Percentiles rank a stretch among this genome's conserved stretches.
Evolutionary conservation across 169 alveolate species (phyloP).

Genomic region (Plasmodium coatneyi): DNA sequence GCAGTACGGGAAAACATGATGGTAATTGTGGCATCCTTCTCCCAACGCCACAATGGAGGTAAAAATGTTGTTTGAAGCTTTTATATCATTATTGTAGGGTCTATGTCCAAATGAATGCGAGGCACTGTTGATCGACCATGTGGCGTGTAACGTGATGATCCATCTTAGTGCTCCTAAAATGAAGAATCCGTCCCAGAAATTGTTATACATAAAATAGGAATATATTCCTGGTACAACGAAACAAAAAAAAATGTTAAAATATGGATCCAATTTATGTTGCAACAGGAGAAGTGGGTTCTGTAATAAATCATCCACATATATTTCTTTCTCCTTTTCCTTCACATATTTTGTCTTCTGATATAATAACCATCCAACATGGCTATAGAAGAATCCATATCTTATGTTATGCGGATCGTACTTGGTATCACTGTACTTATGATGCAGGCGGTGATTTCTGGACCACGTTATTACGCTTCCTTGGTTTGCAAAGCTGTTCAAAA

Average conservation of each 20-base stretch:
- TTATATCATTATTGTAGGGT: slow-evolving; percentile 74
- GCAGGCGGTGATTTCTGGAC: slow-evolving; percentile 88
- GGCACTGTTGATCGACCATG: slow-evolving; percentile 89
- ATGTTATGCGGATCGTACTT: slow-evolving; percentile 89
- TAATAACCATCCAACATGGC: slow-evolving; percentile 91
- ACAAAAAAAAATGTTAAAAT: slow-evolving; percentile 85
- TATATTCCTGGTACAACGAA: slow-evolving; percentile 85
- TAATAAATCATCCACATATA: slow-evolving; percentile 78
- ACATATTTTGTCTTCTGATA: slow-evolving; percentile 78
- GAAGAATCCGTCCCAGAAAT: slow-evolving; percentile 85
- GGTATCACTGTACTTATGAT: slow-evolving; percentile 87
- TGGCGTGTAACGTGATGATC: slow-evolving; percentile 85
- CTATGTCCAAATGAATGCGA: slow-evolving; percentile 89
- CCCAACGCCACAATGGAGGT: slow-evolving; percentile 88
- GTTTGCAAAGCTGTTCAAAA: slow-evolving; percentile 86
- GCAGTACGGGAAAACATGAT: slow-evolving; percentile 88
- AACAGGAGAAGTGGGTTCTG: slow-evolving; percentile 75
- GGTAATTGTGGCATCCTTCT: slow-evolving; percentile 93
- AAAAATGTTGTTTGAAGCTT: slow-evolving; percentile 78
- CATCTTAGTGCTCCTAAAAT: slow-evolving; percentile 85
- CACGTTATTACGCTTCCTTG: slow-evolving; percentile 89
- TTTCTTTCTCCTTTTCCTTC: slow-evolving; percentile 76
- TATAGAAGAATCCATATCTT: slow-evolving; percentile 86
- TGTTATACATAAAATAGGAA: slow-evolving; percentile 79
- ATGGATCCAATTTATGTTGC: slow-evolving; percentile 84